Percentiles rank a stretch among this genome's conserved stretches.
These are phyloP conservation scores for Penicillium canescens DNA, from an alignment of 495 filamentous ascomycete species.

Conservation along the genomic window DNA sequence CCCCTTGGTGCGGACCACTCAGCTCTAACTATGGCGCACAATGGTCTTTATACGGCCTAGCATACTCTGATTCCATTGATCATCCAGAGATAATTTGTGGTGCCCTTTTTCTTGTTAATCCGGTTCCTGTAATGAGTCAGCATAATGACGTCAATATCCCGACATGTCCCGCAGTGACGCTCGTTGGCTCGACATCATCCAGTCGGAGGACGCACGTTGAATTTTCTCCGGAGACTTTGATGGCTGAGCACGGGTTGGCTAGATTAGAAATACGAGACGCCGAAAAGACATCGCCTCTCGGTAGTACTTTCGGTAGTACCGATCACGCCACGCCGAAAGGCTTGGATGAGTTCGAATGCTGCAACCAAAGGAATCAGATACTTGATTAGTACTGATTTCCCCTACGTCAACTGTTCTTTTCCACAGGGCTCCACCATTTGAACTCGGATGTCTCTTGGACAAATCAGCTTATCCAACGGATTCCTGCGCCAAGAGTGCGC, in stretches of 20 bases:
- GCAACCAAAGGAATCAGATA: neutral
- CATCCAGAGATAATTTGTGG: too few relatives aligned
- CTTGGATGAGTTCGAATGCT: neutral
- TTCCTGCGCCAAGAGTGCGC: conserved; percentile 15
- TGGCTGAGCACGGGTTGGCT: neutral
- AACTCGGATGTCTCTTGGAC: conserved; percentile 5
- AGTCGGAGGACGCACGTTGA: neutral
- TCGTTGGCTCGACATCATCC: conserved; percentile 5
- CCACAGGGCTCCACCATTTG: conserved; percentile 10
- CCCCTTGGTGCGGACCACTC: too few relatives aligned
- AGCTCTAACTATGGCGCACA: too few relatives aligned
- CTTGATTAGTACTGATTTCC: neutral
- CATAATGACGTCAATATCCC: conserved; percentile 20
- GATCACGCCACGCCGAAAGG: conserved; percentile 7
- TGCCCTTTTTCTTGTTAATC: too few relatives aligned
- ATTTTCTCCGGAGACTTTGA: conserved; percentile 7
- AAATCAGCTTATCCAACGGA: conserved; percentile 14
- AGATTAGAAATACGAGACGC: neutral
- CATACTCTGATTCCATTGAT: too few relatives aligned
- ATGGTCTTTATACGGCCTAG: too few relatives aligned
- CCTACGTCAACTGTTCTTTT: conserved; percentile 13
- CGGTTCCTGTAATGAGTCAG: conserved; percentile 21
- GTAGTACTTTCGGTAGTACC: neutral
- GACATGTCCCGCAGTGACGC: conserved; percentile 6
- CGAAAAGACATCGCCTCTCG: neutral